Conservation (phyloP, 441 rosid genomes). For the Sinapis alba region DNA sequence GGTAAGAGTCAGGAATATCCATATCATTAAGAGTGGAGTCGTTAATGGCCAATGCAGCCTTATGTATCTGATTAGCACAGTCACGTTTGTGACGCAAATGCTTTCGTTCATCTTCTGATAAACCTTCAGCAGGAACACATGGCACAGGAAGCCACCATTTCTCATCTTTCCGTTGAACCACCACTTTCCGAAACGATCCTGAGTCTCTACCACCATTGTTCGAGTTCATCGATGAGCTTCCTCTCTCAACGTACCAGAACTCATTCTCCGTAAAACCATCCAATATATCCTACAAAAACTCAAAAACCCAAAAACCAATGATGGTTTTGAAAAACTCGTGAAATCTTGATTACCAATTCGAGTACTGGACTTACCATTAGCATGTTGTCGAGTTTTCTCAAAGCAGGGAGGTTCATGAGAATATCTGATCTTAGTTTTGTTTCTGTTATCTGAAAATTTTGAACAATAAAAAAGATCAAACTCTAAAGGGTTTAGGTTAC, state of each 20-base stretch:
- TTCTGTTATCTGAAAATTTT: constrained; percentile 47
- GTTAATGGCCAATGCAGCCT: constrained; percentile 75
- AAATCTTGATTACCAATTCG: neutral
- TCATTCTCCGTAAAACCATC: constrained; percentile 61
- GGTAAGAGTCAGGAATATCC: constrained; percentile 71
- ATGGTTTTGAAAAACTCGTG: neutral
- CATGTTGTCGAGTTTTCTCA: constrained; percentile 66
- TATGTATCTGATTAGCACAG: constrained; percentile 69
- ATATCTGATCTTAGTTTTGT: constrained; percentile 61
- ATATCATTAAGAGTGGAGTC: constrained; percentile 64
- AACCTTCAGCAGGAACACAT: constrained; percentile 61
- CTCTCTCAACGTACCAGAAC: constrained; percentile 71
- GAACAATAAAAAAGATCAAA: neutral
- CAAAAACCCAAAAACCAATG: neutral
- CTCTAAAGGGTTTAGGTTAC: neutral
- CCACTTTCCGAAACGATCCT: constrained; percentile 65
- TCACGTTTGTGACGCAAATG: constrained; percentile 56
- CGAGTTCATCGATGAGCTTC: constrained; percentile 55
- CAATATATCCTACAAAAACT: constrained; percentile 52
- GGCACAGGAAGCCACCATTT: constrained; percentile 88
- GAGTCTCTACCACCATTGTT: constrained; percentile 44
- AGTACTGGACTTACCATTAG: constrained; percentile 46
- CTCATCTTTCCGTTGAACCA: constrained; percentile 63
- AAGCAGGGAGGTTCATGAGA: constrained; percentile 64
- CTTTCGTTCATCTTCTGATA: constrained; percentile 60